phyloP scores from a whole-genome alignment of 495 filamentous ascomycete genomes.

The Astrocystis sublimbata region DNA sequence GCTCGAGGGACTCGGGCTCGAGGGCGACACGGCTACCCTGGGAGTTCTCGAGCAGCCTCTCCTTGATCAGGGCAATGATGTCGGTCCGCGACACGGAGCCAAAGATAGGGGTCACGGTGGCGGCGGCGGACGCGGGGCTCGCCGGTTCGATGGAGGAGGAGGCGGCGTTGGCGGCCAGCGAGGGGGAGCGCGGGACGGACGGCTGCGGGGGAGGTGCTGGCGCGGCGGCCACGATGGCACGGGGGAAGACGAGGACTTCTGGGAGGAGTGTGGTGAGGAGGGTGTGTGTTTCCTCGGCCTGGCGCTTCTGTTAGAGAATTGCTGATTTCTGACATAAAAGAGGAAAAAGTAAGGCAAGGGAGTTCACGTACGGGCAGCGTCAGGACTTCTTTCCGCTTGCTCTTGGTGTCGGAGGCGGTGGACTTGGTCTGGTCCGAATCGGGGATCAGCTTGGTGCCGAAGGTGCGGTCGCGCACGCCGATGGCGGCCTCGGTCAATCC shows the following conservation, averaged over 20 bases:
- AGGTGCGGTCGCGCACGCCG: conserved; percentile 43
- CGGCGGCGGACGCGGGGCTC: background rate
- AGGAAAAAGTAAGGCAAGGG: background rate
- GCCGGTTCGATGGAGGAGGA: conserved; percentile 6
- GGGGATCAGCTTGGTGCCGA: conserved; percentile 23
- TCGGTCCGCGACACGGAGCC: conserved; percentile 45
- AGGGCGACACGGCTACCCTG: conserved; percentile 37
- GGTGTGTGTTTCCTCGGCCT: conserved; percentile 48
- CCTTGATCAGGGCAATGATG: conserved; percentile 35
- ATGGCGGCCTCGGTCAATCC: conserved; percentile 42
- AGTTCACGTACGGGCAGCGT: conserved; percentile 24
- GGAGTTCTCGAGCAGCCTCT: conserved; percentile 29
- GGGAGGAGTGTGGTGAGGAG: conserved; percentile 94
- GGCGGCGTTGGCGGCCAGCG: conserved; percentile 25
- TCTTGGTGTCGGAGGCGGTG: conserved; percentile 7
- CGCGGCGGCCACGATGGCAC: conserved; percentile 42
- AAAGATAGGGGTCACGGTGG: conserved; percentile 31
- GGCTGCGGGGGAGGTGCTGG: conserved; percentile 10
- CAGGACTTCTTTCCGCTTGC: conserved; percentile 24
- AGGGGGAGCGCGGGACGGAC: conserved; percentile 22
- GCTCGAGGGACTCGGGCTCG: conserved; percentile 32
- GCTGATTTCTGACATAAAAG: background rate
- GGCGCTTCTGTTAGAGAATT: background rate
- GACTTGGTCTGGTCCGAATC: conserved; percentile 4
- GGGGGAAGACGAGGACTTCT: conserved; percentile 86